These are phyloP conservation scores for Gossypium rotundifolium DNA, from an alignment of 345 rosid species.

Conservation along the genomic window DNA sequence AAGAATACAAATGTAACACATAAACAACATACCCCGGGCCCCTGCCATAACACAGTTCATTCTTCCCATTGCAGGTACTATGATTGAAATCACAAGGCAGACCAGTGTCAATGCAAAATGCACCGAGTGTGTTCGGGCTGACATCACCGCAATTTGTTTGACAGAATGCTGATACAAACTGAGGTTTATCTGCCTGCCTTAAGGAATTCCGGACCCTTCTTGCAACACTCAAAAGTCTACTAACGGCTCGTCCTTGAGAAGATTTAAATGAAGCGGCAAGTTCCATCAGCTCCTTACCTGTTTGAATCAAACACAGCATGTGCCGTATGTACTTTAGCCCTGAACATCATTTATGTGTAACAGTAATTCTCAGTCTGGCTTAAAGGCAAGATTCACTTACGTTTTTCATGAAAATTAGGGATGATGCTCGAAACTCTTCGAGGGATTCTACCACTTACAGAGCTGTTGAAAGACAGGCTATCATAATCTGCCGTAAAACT, in stretches of 20 bases:
- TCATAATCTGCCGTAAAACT: conserved; percentile 1
- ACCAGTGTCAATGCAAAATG: conserved; percentile 60
- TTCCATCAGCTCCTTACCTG: conserved; percentile 58
- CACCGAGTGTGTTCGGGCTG: conserved; percentile 59
- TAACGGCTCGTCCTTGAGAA: conserved; percentile 47
- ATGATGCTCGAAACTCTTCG: conserved; percentile 54
- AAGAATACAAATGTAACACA: not conserved
- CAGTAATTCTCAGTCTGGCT: not conserved
- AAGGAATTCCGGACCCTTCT: conserved; percentile 58
- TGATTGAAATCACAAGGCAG: conserved; percentile 69
- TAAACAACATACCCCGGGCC: conserved; percentile 59
- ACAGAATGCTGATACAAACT: conserved; percentile 69
- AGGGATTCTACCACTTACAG: conserved; percentile 29
- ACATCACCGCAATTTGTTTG: conserved; percentile 79
- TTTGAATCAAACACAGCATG: conserved; percentile 10
- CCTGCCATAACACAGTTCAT: conserved; percentile 62
- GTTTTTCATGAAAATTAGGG: conserved; percentile 33
- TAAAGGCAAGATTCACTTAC: conserved; percentile 28
- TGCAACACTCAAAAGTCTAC: conserved; percentile 43
- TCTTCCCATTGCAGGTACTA: conserved; percentile 76
- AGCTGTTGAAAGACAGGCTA: not conserved
- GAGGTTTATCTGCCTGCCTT: conserved; percentile 49
- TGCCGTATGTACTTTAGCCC: conserved; percentile 5
- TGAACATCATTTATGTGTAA: not conserved
- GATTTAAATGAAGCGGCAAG: conserved; percentile 66